Evolutionary conservation across 2,329 filamentous ascomycete species (phyloP).

Genomic region (Trichoderma asperellum): DNA sequence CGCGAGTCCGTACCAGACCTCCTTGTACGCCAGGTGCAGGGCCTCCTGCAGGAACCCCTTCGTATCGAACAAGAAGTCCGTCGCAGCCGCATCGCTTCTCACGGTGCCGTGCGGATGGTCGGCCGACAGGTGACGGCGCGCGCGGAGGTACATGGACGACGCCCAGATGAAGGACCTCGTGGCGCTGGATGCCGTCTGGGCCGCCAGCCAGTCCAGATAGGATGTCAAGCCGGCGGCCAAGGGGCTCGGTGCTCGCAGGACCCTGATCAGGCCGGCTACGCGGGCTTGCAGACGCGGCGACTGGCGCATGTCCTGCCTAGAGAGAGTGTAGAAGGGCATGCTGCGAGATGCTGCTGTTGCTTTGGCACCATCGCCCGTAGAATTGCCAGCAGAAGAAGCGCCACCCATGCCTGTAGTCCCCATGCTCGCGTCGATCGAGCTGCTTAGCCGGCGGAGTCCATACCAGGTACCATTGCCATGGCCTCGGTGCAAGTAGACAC

Average conservation of each 20-base stretch:
- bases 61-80: conserved; percentile 34
- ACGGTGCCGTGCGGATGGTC: background rate
- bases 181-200: conserved; percentile 34
- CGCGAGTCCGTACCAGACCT: conserved; percentile 37
- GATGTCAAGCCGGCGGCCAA: conserved; percentile 33
- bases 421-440: conserved; percentile 26
- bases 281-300: conserved; percentile 38
- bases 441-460: conserved; percentile 29
- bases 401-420: conserved; percentile 14
- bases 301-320: conserved; percentile 31
- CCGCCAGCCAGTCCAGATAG: conserved; percentile 43
- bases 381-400: background rate
- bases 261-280: conserved; percentile 40
- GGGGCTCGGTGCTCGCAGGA: conserved; percentile 34
- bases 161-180: conserved; percentile 40
- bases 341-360: background rate
- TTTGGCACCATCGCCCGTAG: background rate
- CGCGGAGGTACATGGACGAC: conserved; percentile 37
- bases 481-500: conserved; percentile 42
- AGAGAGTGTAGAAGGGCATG: conserved; percentile 32
- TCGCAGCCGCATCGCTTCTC: conserved; percentile 16
- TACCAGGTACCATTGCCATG: conserved; percentile 38
- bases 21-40: conserved; percentile 39
- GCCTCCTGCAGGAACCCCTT: conserved; percentile 38
- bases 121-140: conserved; percentile 34